Conservation (phyloP, 306 rosid genomes). For the Canavalia ensiformis region DNA sequence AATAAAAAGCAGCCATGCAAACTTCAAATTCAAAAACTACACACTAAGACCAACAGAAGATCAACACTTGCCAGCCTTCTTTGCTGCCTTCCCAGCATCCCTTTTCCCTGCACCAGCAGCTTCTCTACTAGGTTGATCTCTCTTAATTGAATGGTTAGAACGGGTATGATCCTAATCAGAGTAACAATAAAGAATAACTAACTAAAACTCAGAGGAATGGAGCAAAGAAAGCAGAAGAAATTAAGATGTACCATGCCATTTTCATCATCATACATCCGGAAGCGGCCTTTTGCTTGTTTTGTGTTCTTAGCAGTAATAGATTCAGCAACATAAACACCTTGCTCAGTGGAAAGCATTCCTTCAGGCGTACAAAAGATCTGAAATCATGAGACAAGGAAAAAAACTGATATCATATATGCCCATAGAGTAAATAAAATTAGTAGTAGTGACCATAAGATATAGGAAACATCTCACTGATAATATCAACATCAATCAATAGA, state of each 20-base stretch:
- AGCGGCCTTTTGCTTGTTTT: slow-evolving; percentile 89
- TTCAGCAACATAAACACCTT: slow-evolving; percentile 94
- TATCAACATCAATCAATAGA: neutral
- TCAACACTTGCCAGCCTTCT: slow-evolving; percentile 82
- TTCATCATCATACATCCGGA: slow-evolving; percentile 75
- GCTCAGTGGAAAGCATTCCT: slow-evolving; percentile 90
- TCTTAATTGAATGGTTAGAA: slow-evolving; percentile 73
- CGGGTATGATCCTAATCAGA: slow-evolving; percentile 64
- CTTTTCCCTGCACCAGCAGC: slow-evolving; percentile 68
- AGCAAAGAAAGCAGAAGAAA: slow-evolving; percentile 22
- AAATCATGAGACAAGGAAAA: slow-evolving; percentile 37
- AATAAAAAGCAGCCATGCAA: slow-evolving; percentile 3
- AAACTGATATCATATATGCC: neutral
- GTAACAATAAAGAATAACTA: slow-evolving; percentile 34
- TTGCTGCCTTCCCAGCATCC: slow-evolving; percentile 75
- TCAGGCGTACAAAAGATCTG: slow-evolving; percentile 95
- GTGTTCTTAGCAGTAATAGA: slow-evolving; percentile 73
- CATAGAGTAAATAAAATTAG: slow-evolving; percentile 29
- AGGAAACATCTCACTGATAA: slow-evolving; percentile 12
- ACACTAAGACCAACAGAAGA: slow-evolving; percentile 36
- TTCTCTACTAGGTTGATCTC: slow-evolving; percentile 73
- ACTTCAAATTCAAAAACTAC: slow-evolving; percentile 7
- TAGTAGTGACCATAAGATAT: slow-evolving; percentile 1
- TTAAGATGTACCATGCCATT: slow-evolving; percentile 60
- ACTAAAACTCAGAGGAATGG: neutral